Evolutionary conservation across 2,329 filamentous ascomycete species (phyloP), one percentile per base, ranked within the genome.

Genomic region (Taxawa tesnikishii): DNA sequence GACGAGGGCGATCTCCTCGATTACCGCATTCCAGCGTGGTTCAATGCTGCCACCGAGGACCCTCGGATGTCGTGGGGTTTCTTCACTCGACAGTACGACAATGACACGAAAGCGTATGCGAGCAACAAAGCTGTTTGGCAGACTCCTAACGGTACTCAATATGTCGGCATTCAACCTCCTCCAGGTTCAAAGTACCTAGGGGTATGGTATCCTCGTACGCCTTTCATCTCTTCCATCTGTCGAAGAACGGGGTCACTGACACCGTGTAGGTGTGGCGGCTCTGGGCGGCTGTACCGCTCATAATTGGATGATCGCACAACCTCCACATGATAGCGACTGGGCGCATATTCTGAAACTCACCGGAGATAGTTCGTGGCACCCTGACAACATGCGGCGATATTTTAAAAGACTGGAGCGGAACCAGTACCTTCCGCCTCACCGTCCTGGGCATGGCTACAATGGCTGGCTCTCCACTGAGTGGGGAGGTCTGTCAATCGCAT

Each of bases 261-360:
- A n/a, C n/a, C n/a, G n/a, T n/a, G n/a, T n/a, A n/a, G n/a, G n/a
- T n/a, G n/a, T n/a, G n/a, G n/a, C n/a, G n/a, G 67, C 62, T 3
- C 53, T 75, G 1, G 70, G 72, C 31, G 72, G 72, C 4, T 75
- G 71, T 50, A 66, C 69, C 1, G 63, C 67, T 4, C 75, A 80
- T 52, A 74, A 76, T 27, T 73, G 70, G 5, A 51, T 75, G 27
- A 67, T 79, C 30, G 60, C 67, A 11, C 58, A 76, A 15, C 67
- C 72, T 37, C 73, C 75, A 0, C 57, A 71, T 36, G 60, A 68
- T 28, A 66, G 62, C 16, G 75, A 79, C 49, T 79, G 70, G 54
- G 59, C 73, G 28, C 53, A 67, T 43, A 68, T 79, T 34, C 65
- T 64, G 3, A 50, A 53, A 9, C 44, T 77, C 16, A 79, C 75